Evolutionary conservation across 129 eudicot genomes (phyloP).

Genomic region (Scalesia atractyloides): DNA sequence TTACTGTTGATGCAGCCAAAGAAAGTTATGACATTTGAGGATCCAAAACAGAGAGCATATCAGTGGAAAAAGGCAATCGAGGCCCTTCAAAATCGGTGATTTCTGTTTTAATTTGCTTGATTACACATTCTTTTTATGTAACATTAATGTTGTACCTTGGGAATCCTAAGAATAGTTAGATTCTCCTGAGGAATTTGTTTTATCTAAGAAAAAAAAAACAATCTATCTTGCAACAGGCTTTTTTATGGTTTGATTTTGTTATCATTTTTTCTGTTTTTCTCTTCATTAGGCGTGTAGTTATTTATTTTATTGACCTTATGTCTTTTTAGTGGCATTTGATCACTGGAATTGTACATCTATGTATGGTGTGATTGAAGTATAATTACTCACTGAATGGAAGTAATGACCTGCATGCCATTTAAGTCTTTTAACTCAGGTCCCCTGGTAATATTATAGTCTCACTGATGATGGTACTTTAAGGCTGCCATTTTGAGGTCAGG

Average conservation of each 20-base stretch:
- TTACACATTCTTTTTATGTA: slow-evolving; percentile 50
- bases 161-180: slow-evolving; percentile 35
- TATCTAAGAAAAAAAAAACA: slow-evolving; percentile 4
- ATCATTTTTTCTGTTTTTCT: not conserved
- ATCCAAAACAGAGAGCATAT: slow-evolving; percentile 81
- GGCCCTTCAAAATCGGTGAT: slow-evolving; percentile 78
- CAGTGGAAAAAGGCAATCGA: slow-evolving; percentile 97
- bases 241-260: not conserved
- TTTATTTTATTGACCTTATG: slow-evolving; percentile 9
- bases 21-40: slow-evolving; percentile 80
- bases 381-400: not conserved
- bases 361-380: not conserved
- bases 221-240: slow-evolving; percentile 24
- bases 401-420: not conserved
- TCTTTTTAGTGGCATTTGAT: slow-evolving; percentile 3
- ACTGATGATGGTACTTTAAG: not conserved
- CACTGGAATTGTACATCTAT: not conserved
- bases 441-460: not conserved
- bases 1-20: slow-evolving; percentile 61
- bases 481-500: too few relatives aligned
- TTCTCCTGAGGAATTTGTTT: slow-evolving; percentile 34
- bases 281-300: not conserved
- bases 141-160: slow-evolving; percentile 34
- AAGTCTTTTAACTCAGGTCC: not conserved
- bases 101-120: slow-evolving; percentile 9